Evolutionary conservation across 331 rosid species (phyloP).

Genomic region (Quercus lobata): DNA sequence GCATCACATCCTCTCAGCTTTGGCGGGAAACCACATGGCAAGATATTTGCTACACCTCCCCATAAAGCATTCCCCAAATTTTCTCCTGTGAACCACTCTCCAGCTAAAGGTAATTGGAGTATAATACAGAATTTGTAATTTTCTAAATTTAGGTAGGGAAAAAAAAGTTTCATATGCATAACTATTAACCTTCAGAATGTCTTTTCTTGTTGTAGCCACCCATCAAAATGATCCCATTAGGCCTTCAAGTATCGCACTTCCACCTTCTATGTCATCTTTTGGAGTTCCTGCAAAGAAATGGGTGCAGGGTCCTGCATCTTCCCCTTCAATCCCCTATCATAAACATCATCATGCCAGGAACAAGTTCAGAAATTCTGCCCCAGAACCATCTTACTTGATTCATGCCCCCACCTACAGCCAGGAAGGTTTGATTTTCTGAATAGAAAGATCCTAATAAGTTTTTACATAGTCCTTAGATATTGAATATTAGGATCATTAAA

Average conservation of each 20-base stretch:
- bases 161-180: neutral
- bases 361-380: slow-evolving; percentile 33
- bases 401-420: slow-evolving; percentile 36
- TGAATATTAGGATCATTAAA: slow-evolving; percentile 5
- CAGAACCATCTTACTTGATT: slow-evolving; percentile 29
- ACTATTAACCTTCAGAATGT: neutral
- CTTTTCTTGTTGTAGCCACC: slow-evolving; percentile 39
- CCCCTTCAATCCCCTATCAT: slow-evolving; percentile 40
- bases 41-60: slow-evolving; percentile 10
- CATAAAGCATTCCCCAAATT: neutral
- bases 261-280: slow-evolving; percentile 48
- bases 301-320: slow-evolving; percentile 38
- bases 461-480: neutral
- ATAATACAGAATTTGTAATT: neutral
- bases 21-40: slow-evolving; percentile 23
- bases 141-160: slow-evolving; percentile 9
- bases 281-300: slow-evolving; percentile 33
- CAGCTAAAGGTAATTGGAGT: slow-evolving; percentile 16
- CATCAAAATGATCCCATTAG: slow-evolving; percentile 34
- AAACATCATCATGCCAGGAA: slow-evolving; percentile 35
- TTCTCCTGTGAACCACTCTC: slow-evolving; percentile 9
- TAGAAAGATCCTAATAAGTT: neutral
- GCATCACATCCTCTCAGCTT: slow-evolving; percentile 18
- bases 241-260: slow-evolving; percentile 60
- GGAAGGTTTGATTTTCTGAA: slow-evolving; percentile 48